Evolutionary conservation across 768 basidiomycete genomes (phyloP).

Genomic region (Rhodotorula graminis): DNA sequence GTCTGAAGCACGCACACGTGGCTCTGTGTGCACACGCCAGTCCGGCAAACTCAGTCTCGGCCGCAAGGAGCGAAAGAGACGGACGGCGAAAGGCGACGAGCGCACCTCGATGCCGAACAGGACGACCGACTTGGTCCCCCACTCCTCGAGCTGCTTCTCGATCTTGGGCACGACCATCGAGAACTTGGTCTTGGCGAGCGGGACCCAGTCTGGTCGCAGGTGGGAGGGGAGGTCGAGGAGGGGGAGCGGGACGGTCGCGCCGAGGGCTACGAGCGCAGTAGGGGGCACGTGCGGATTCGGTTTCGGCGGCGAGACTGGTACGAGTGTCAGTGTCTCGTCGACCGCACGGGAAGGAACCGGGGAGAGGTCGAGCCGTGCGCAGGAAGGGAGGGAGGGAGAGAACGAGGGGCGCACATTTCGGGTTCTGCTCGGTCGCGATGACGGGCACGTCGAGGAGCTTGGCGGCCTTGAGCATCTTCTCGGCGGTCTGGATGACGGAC

Average conservation of each 20-base stretch:
- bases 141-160: constrained; percentile 51
- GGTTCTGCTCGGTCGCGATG: constrained; percentile 78
- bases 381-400: constrained; percentile 4
- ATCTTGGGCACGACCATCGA: constrained; percentile 77
- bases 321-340: neutral
- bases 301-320: neutral
- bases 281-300: neutral
- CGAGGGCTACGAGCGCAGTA: constrained; percentile 55
- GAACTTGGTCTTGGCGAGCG: constrained; percentile 73
- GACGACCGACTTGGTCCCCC: constrained; percentile 58
- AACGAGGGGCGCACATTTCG: constrained; percentile 56
- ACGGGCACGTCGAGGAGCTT: constrained; percentile 66
- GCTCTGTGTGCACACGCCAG: constrained; percentile 60
- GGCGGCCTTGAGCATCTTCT: constrained; percentile 56
- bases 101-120: constrained; percentile 83
- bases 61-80: no score
- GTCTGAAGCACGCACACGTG: constrained; percentile 89
- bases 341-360: neutral
- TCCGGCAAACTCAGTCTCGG: no score
- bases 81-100: neutral
- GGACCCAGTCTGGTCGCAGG: constrained; percentile 46
- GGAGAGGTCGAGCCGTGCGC: neutral
- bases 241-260: constrained; percentile 59
- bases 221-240: constrained; percentile 51
- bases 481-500: constrained; percentile 61